Evolutionary conservation across 2,329 filamentous ascomycete species (phyloP), one percentile per base, ranked within the genome.

Genomic region (Westerdykella sp.): DNA sequence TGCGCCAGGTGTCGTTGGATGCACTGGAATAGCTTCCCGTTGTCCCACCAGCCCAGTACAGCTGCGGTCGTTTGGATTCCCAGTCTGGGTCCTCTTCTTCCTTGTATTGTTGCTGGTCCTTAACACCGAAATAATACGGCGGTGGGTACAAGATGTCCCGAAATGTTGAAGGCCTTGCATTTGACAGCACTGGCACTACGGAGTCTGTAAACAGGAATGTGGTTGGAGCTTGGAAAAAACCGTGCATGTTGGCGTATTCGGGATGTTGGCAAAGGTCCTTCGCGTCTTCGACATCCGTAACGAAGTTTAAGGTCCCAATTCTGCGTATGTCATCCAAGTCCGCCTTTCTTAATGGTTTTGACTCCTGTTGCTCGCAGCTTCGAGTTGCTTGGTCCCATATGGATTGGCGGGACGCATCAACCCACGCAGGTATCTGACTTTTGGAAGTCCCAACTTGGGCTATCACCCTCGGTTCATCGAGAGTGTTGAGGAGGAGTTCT

Each of bases 31-130:
- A 14, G 32, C 32, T 35, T 9, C 32, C 32, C 16, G 56, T 54
- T 2, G 83, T 80, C 10, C 75, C 73, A n/a, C 84, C 85, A 40
- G 85, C 80, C 87, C 87, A 94, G 64, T 85, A 85, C 3, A 91
- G 70, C 1, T 72, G 70, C 47, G 83, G 76, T 36, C 77, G 71
- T 55, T 89, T 88, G 38, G 80, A 69, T 0, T 68, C 56, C 49
- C 86, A 90, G 1, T 67, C 60, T 5, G 60, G 61, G 50, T 82
- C 79, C 0, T 74, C 76, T 39, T 71, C 63, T 13, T 73, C 70
- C 3, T 74, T 67, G 1, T 74, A 74, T 0, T 68, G 57, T 40
- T 79, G 78, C 47, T 67, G 67, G 11, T 72, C 73, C 57, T 80
- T 80, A 46, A 78, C 75, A 46, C 79, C 65, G 50, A 81, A 82